phyloP scores from a whole-genome alignment of 495 filamentous ascomycete genomes.

The Penicillium soppii region DNA sequence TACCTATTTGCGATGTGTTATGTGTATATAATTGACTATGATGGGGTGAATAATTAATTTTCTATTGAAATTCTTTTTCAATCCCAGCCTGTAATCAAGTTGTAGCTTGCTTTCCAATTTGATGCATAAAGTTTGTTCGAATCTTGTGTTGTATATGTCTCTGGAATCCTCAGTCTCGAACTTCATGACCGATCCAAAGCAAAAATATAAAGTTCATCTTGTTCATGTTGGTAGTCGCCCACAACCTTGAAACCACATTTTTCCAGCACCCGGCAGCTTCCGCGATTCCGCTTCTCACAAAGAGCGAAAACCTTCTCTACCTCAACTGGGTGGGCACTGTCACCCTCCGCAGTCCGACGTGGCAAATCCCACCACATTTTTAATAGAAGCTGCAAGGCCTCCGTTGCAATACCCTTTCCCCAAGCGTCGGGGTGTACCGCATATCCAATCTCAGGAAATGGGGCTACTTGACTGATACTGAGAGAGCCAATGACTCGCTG shows the following conservation, averaged over 20 bases:
- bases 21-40: too few species aligned
- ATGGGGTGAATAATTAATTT: too few species aligned
- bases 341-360: background rate
- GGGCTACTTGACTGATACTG: conserved; percentile 16
- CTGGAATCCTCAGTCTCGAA: too few species aligned
- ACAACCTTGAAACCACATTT: conserved; percentile 41
- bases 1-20: too few species aligned
- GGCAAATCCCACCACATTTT: conserved; percentile 25
- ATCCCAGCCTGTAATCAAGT: too few species aligned
- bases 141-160: too few species aligned
- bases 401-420: conserved; percentile 37
- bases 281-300: conserved; percentile 24
- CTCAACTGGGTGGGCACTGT: background rate
- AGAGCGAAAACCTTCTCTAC: conserved; percentile 22
- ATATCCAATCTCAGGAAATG: conserved; percentile 34
- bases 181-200: conserved; percentile 21
- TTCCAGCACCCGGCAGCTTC: conserved; percentile 29
- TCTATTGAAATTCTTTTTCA: too few species aligned
- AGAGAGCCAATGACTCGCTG: conserved; percentile 22
- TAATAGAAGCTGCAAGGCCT: conserved; percentile 25
- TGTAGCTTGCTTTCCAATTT: too few species aligned
- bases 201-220: conserved; percentile 46
- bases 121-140: too few species aligned
- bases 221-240: conserved; percentile 23
- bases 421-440: conserved; percentile 25